Conservation (phyloP, 345 rosid genomes). For the Salix arbutifolia region DNA sequence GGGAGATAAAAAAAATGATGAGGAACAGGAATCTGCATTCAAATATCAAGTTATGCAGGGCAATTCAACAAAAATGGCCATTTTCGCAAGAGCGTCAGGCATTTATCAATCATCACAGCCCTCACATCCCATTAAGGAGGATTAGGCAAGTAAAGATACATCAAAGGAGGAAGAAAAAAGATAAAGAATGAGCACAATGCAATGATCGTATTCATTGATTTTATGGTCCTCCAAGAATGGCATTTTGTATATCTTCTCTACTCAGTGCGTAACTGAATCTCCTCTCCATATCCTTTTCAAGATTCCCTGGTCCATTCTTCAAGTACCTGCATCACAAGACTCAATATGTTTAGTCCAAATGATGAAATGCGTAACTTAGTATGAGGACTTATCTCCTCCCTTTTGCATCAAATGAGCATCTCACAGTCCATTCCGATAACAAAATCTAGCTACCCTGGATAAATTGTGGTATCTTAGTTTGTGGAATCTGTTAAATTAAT, state of each 20-base stretch:
- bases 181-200: background rate
- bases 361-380: background rate
- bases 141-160: background rate
- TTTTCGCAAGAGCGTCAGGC: background rate
- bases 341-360: slow-evolving; percentile 3
- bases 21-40: background rate
- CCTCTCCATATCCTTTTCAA: slow-evolving; percentile 88
- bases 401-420: background rate
- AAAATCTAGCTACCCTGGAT: background rate
- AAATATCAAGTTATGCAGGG: background rate
- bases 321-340: slow-evolving; percentile 55
- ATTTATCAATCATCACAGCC: background rate
- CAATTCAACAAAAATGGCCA: background rate
- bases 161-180: background rate
- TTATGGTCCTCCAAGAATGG: slow-evolving; percentile 90
- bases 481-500: background rate
- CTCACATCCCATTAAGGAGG: background rate
- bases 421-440: background rate
- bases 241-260: slow-evolving; percentile 87
- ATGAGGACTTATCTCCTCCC: background rate
- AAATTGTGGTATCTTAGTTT: background rate
- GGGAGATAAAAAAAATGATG: background rate
- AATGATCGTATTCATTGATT: slow-evolving; percentile 11
- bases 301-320: slow-evolving; percentile 86
- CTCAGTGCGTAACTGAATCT: slow-evolving; percentile 94